These are phyloP conservation scores for Hirsutella minnesotensis DNA, from an alignment of 2,329 filamentous ascomycete genomes.

Conservation along the genomic window DNA sequence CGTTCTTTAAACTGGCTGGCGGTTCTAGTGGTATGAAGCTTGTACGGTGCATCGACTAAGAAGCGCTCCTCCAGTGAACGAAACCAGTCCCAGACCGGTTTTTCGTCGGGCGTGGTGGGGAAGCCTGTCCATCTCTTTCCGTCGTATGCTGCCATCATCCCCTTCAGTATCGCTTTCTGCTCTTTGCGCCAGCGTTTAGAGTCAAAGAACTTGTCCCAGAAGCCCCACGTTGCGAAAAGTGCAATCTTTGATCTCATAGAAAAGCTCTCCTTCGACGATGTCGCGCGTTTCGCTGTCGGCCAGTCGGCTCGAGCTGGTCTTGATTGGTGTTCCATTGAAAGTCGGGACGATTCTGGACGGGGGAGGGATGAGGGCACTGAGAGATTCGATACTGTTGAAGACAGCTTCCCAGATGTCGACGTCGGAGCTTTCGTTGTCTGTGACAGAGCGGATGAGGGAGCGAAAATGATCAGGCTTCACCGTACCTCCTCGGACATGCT, in stretches of 20 bases:
- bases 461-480: not conserved
- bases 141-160: too few relatives aligned
- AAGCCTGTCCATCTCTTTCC: too few relatives aligned
- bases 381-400: not conserved
- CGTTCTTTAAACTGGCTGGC: constrained; percentile 7
- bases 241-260: not conserved
- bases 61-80: too few relatives aligned
- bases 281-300: not conserved
- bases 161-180: too few relatives aligned
- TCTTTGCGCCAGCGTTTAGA: too few relatives aligned
- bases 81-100: too few relatives aligned
- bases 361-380: not conserved
- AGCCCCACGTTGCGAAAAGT: too few relatives aligned
- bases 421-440: not conserved
- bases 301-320: not conserved
- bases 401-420: constrained; percentile 1
- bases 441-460: constrained; percentile 1
- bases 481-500: not conserved
- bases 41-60: too few relatives aligned
- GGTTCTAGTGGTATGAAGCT: not conserved
- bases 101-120: too few relatives aligned
- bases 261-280: not conserved
- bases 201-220: too few relatives aligned
- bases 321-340: not conserved
- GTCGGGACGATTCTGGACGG: not conserved